Evolutionary conservation across 192 early-diverging fungal species (phyloP).

Genomic region (Jimgerdemannia flammicorona): DNA sequence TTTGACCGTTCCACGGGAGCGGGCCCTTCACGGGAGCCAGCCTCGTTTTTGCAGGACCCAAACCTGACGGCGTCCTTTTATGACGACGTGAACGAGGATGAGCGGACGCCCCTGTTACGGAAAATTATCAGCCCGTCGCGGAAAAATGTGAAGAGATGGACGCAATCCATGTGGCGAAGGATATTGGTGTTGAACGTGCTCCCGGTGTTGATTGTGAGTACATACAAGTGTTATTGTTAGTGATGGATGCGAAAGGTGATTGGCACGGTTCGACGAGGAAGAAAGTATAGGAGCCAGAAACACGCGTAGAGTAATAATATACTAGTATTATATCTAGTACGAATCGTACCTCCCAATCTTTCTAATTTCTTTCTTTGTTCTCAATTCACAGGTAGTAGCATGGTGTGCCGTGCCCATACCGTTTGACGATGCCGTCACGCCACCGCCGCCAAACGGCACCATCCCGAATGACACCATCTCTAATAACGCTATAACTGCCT

Average conservation of each 20-base stretch:
- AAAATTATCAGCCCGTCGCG: slow-evolving; percentile 16
- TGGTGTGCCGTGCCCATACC: slow-evolving; percentile 59
- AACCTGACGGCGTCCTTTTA: not conserved
- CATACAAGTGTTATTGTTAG: not conserved
- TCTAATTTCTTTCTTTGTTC: slow-evolving; percentile 28
- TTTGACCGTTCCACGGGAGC: slow-evolving; percentile 41
- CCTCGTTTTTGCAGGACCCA: not conserved
- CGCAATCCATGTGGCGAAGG: slow-evolving; percentile 34
- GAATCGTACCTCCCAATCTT: too few species aligned
- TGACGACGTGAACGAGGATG: slow-evolving; percentile 5
- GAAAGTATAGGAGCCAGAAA: too few species aligned
- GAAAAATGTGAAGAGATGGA: slow-evolving; percentile 27
- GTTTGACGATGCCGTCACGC: slow-evolving; percentile 26
- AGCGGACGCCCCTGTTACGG: slow-evolving; percentile 28
- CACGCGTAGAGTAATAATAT: too few species aligned
- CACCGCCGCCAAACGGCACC: slow-evolving; percentile 4
- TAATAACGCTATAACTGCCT: not conserved
- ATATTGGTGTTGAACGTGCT: slow-evolving; percentile 39
- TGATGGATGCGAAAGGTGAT: slow-evolving; percentile 1
- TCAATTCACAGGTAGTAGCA: slow-evolving; percentile 37
- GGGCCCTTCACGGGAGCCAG: slow-evolving; percentile 4
- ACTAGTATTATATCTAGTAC: not conserved
- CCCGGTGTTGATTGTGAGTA: slow-evolving; percentile 41
- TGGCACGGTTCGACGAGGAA: slow-evolving; percentile 13
- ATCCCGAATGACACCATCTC: not conserved